Conservation (phyloP, 345 rosid species). For the Eucalyptus virginea region DNA sequence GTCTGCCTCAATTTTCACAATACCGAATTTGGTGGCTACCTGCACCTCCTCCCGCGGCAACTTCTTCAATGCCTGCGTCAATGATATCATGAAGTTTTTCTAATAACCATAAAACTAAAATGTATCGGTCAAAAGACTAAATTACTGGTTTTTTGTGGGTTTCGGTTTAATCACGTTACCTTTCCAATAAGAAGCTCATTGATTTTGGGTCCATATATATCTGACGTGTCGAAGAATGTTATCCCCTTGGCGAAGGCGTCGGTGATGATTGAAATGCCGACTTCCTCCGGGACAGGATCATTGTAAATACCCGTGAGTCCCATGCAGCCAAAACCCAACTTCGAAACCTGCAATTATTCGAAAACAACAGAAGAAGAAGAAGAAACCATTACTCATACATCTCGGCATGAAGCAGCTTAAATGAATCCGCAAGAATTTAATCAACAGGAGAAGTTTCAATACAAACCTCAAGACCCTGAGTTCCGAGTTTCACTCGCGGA, state of each 20-base stretch:
- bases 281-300: background rate
- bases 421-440: background rate
- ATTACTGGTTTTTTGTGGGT: background rate
- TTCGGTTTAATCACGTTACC: background rate
- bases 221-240: constrained; percentile 1
- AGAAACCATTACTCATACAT: background rate
- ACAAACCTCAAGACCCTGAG: constrained; percentile 1
- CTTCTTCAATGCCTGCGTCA: constrained; percentile 7
- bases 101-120: background rate
- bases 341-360: background rate
- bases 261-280: background rate
- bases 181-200: background rate
- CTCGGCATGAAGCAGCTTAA: background rate
- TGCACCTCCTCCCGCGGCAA: constrained; percentile 16
- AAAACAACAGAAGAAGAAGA: background rate
- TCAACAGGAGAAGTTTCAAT: background rate
- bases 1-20: background rate
- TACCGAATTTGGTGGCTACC: constrained; percentile 14
- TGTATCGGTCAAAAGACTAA: too few species aligned
- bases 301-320: background rate
- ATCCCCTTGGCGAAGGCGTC: background rate
- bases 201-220: background rate
- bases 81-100: background rate
- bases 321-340: constrained; percentile 3
- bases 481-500: constrained; percentile 3